Base-by-base conservation (phyloP, 495 filamentous ascomycete species). In the Parmelia sp. region DNA sequence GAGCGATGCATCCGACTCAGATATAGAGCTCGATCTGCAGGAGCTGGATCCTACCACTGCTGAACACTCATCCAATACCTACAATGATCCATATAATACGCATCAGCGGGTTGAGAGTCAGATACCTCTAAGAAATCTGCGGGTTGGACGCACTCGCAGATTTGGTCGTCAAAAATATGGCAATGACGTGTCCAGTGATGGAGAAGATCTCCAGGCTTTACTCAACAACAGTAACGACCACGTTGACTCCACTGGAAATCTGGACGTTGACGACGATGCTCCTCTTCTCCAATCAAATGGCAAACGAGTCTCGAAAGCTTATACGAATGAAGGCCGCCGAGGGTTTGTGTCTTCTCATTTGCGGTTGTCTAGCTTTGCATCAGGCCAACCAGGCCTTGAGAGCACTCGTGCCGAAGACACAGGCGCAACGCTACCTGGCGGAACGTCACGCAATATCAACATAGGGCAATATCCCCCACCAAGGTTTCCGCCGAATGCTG, bases 401-500 rank as follows among this genome's bases (percentile, higher is more conserved):
- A 53, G 40, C 42, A 11, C 40, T 63, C 56, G 12, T 35, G 27
- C 27, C 12, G 63, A 47, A 42, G 29, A 51, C 31, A 21, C 33
- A 36, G 25, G 49, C 19, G 53, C 44, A 60, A 60, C 53, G 45
- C 59, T 57, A 47, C 53, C 39, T 42, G 49, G 42, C n/a, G 68
- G 66, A 39, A 51, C 60, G 14, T 66, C 65, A 35, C 67, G 70
- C 19, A 66, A 70, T 17, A 70, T 71, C 35, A 64, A 40, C 58
- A 61, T 71, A 60, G 70, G 70, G 37, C 68, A 78, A 75, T 79
- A 81, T 69, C 80, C 81, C 0, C 74, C 79, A 31, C 67, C 69
- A 49, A 62, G 65, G 25, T 90, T 86, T 72, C 90, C 90, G n/a
- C 82, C 86, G 21, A 99, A 99, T 72, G 82, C 88, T 36, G 83